Base-by-base conservation (phyloP, 805 yeast species). In the Candida dajiaensis region DNA sequence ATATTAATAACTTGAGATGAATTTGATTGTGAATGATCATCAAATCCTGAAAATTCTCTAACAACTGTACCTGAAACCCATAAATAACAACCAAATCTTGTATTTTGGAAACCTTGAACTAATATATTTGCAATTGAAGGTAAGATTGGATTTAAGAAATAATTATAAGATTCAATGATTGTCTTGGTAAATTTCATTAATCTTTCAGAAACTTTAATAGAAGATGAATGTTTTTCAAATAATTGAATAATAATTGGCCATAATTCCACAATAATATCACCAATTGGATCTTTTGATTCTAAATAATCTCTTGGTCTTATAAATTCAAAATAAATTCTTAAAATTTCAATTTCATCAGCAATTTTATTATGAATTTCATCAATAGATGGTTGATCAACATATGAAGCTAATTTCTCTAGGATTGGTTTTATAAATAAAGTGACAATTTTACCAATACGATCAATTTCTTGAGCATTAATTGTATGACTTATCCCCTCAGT, bases 401-500 rank as follows among this genome's bases (percentile, higher is more conserved):
- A 55, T 18, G 58, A 56, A 9, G 66, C 56, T 31, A 82, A 63
- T 46, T 68, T 73, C 20, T 72, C 74, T 38, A 85, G 62, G 7
- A 87, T 74, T 11, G 95, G 86, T 39, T 72, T 73, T 63, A 87
- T 73, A 58, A 90, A 87, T 69, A 81, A 73, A 45, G 73, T 71
- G 3, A 83, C 67, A 1, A 81, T 72, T 40, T 73, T 71, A 52
- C 73, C 74, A 42, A 84, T 67, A 46, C 73, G 74, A 13, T 74
- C 78, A 21, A 68, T 68, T 7, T 79, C 74, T 50, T 81, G 82
- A 43, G 81, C 79, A 42, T 75, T 74, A 42, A 94, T 73, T 38
- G 94, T 85, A 52, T 89, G 87, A 6, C 95, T 90, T 49, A 94
- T 73, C 33, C 98, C 99, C 63, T 90, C 95, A 16, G 90, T 81